These are phyloP conservation scores for Backusella morwellensis DNA, from an alignment of 192 early-diverging fungal species.

Conservation along the genomic window DNA sequence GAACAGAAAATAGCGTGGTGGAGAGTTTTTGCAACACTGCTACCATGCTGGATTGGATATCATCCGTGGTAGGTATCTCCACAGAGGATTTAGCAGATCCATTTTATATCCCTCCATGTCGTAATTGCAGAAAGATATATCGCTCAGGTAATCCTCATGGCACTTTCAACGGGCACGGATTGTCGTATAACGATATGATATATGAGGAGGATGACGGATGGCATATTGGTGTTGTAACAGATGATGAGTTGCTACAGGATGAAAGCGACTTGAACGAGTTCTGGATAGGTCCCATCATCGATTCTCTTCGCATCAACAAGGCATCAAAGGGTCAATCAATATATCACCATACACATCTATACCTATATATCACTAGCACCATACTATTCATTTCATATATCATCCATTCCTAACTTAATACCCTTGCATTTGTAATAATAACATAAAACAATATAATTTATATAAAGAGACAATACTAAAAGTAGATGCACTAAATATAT, in stretches of 20 bases:
- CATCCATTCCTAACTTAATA: background rate
- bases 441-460: background rate
- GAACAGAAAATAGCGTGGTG: background rate
- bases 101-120: background rate
- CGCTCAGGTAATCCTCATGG: background rate
- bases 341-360: background rate
- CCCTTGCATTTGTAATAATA: background rate
- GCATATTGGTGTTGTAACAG: background rate
- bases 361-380: background rate
- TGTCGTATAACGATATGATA: background rate
- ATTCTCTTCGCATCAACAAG: background rate
- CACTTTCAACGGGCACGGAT: background rate
- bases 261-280: background rate
- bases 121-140: background rate
- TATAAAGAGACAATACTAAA: background rate
- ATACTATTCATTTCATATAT: constrained; percentile 1
- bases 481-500: background rate
- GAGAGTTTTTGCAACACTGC: constrained; percentile 10
- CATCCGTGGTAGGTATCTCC: background rate
- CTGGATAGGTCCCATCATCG: background rate
- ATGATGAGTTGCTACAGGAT: background rate
- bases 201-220: background rate
- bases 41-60: constrained; percentile 17
- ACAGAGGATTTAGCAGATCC: background rate
- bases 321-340: background rate